Evolutionary conservation across 257 asterid species (phyloP), one percentile per base, ranked within the genome.

Genomic region (Nicotiana obtusifolia): DNA sequence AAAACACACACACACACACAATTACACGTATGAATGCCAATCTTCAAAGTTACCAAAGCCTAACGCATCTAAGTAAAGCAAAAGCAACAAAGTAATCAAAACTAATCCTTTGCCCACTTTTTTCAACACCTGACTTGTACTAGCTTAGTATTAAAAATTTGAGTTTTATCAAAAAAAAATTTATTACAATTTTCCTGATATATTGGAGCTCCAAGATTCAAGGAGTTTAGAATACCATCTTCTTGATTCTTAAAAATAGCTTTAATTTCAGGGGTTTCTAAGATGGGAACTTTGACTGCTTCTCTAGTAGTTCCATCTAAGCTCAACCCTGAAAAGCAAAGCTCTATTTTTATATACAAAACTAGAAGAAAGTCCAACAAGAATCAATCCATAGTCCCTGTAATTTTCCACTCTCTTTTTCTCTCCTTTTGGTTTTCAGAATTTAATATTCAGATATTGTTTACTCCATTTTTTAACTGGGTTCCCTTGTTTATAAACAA

Each of bases 281-380:
- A 47, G 11, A 92, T 95, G 98, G 96, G 90, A 61, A 86, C 84
- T 87, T 71, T 93, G 80, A 77, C 88, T 49, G 82, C 94, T 52
- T 83, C 89, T 60, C 76, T 86, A 1, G 22, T 85, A 64, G 83
- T 89, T 65, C 96, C 92, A 68, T 84, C 91, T 30, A 86, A 91
- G 81, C 89, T 89, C 41, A 86, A 84, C 19, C 71, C 85, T 68
- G 83, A 88, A 4, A 82, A 90, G 0, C 89, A 78, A 14, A 78
- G 69, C 53, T 67, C 90, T 62, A 81, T 84, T 61, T 82, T 86
- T 81, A 52, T 85, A 20, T 81, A 79, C 84, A 90, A 80, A 84
- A 65, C 88, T 1, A 89, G 91, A 47, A 89, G 89, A 68, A 88
- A 86, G 85, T 24, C 67, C 82, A 83, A 82, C 77, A 89, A 85